These are phyloP conservation scores for Hura crepitans DNA, from an alignment of 441 rosid species.

Conservation along the genomic window DNA sequence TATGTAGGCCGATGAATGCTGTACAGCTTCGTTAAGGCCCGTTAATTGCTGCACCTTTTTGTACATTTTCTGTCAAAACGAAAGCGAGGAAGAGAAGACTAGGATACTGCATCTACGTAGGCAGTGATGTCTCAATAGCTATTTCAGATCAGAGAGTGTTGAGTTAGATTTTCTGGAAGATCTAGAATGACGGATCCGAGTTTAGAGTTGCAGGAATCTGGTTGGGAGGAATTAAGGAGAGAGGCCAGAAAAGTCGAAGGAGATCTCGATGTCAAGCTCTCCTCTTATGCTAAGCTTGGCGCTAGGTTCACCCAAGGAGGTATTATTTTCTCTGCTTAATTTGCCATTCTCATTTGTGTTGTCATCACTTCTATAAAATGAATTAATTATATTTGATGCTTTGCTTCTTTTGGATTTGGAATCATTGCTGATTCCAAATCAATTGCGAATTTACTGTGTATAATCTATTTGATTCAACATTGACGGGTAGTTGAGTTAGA, in stretches of 20 bases:
- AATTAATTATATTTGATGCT: no score
- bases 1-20: neutral
- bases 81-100: neutral
- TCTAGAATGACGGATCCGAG: slow-evolving; percentile 33
- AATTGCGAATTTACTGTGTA: neutral
- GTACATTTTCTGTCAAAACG: neutral
- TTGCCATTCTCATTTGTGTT: no score
- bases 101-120: neutral
- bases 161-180: slow-evolving; percentile 8
- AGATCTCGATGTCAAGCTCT: slow-evolving; percentile 91
- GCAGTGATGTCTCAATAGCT: neutral
- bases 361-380: no score
- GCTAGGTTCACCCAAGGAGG: slow-evolving; percentile 59
- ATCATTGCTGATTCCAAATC: neutral
- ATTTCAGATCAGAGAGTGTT: neutral
- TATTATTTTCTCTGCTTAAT: no score
- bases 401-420: neutral
- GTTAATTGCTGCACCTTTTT: neutral
- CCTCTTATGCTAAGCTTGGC: slow-evolving; percentile 93
- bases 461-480: neutral
- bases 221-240: slow-evolving; percentile 90
- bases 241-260: slow-evolving; percentile 94
- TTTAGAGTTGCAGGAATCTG: slow-evolving; percentile 86
- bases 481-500: neutral
- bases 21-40: neutral